Conservation (phyloP, 805 yeast species). For the Kuraishia molischiana region DNA sequence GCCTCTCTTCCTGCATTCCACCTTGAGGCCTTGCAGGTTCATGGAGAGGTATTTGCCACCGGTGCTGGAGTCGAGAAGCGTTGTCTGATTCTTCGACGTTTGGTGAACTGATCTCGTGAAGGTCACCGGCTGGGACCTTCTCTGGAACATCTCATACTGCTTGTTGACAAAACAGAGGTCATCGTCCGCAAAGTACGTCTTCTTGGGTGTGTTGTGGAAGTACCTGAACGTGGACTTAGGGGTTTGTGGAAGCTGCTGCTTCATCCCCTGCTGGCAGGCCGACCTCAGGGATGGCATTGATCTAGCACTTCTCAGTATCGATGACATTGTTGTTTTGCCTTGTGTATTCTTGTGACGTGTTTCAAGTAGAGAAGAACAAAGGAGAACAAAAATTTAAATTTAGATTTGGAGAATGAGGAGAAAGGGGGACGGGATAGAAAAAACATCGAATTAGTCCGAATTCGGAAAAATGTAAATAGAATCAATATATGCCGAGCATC, state of each 20-base stretch:
- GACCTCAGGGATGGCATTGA: constrained; percentile 22
- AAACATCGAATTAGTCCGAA: not conserved
- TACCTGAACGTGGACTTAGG: constrained; percentile 5
- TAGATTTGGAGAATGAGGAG: no score
- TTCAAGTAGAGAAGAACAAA: not conserved
- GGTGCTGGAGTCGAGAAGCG: constrained; percentile 15
- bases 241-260: constrained; percentile 5
- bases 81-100: constrained; percentile 21
- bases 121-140: not conserved
- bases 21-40: constrained; percentile 45
- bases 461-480: constrained; percentile 1
- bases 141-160: not conserved
- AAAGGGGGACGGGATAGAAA: not conserved
- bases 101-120: constrained; percentile 20
- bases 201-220: constrained; percentile 2
- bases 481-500: not conserved
- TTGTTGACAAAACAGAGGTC: not conserved
- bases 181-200: not conserved
- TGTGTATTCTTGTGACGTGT: not conserved
- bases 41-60: constrained; percentile 22
- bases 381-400: not conserved
- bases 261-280: constrained; percentile 15
- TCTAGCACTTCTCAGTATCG: constrained; percentile 22
- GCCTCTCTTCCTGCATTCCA: constrained; percentile 52
- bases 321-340: constrained; percentile 2